Base-by-base conservation (phyloP, 805 yeast species). In the Teunomyces pallodes region DNA sequence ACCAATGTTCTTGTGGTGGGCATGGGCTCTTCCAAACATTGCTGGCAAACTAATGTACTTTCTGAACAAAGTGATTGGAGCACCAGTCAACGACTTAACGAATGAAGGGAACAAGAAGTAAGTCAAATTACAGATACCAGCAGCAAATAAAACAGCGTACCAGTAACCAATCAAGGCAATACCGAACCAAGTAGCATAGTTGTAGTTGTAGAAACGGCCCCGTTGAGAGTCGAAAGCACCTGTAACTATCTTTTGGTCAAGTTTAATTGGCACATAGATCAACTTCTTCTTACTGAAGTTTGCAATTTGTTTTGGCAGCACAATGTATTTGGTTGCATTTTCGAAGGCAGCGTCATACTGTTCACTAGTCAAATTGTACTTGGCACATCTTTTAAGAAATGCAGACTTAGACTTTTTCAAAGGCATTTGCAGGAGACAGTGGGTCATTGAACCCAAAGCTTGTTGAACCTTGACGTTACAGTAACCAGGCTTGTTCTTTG, bases 141-240 rank as follows among this genome's bases (percentile, higher is more conserved):
- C 50, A 61, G 56, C 42, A 64, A 68, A 50, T 54, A 65, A 35
- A 47, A 62, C 43, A 59, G 69, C 27, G 60, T 62, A 49, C 71
- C 67, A 54, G 69, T 61, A 51, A 57, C 62, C 39, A 59, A 61
- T 12, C 58, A 65, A 49, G 51, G 56, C 56, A 60, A 61, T 38
- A 55, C 74, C 60, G 59, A 57, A 50, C 74, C 66, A 48, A 64
- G 71, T 39, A 67, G 70, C 53, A 71, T 71, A 39, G 79, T 80
- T 64, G 46, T 55, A 62, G 53, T 67, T 67, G 47, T 55, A 51
- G 39, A 27, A 62, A 47, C 75, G 62, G 30, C 64, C 65, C 8
- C 59, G 47, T 8, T 46, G 52, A n/a, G 72, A 61, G 47, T 59
- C 52, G 50, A 58, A 62, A 8, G 65, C 68, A 10, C 62, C 64